Conservation (phyloP, 306 rosid genomes). For the Casuarina equisetifolia region DNA sequence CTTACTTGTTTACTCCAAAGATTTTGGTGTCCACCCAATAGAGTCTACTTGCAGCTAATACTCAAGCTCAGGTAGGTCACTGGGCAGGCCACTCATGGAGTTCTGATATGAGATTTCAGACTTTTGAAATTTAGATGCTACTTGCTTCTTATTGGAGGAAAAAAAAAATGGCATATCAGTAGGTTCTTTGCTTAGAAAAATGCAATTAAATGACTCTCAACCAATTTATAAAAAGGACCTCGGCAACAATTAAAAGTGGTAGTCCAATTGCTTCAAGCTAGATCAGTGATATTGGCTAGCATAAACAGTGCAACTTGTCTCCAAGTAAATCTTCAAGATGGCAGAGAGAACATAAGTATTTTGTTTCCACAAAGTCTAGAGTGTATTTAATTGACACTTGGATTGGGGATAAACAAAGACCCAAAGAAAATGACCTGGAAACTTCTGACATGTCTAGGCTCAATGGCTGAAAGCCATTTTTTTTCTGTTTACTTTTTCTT, state of each 20-base stretch:
- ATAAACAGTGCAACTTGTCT: background rate
- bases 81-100: background rate
- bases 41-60: background rate
- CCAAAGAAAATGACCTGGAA: too few species aligned
- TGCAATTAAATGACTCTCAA: background rate
- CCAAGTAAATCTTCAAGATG: background rate
- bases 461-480: too few species aligned
- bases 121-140: background rate
- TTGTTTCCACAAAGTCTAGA: background rate
- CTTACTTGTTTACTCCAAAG: too few species aligned
- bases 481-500: too few species aligned
- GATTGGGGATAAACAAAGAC: background rate
- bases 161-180: background rate
- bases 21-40: background rate
- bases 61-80: constrained; percentile 3
- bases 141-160: background rate
- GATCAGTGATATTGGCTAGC: background rate
- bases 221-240: background rate
- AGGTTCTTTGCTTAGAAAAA: background rate
- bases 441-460: too few species aligned
- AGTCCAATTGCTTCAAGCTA: background rate
- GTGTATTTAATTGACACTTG: background rate
- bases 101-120: background rate
- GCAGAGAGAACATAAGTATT: background rate
- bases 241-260: background rate